A percentile compares a stretch with the other conserved stretches of the same genome.
Conservation (phyloP, 2,329 filamentous ascomycete genomes). For the Ascochyta koolunga region DNA sequence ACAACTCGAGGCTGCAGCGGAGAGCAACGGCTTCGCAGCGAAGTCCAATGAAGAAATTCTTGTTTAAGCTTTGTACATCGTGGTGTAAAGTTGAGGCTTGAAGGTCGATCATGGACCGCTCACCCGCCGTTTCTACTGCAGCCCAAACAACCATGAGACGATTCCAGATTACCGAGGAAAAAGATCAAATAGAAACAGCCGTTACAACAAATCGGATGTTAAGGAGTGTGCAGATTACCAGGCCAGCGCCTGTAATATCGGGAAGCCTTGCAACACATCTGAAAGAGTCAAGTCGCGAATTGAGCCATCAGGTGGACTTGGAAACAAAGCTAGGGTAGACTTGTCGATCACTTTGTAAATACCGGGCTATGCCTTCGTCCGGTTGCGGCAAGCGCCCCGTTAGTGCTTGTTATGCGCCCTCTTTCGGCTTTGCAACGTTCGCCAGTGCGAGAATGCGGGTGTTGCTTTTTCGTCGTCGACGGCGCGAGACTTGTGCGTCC, state of each 20-base stretch:
- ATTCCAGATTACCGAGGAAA: background rate
- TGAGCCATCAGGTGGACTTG: slow-evolving; percentile 1
- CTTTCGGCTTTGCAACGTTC: slow-evolving; percentile 1
- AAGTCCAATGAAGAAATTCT: background rate
- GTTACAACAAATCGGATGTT: background rate
- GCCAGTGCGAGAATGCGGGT: slow-evolving; percentile 12
- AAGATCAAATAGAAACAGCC: background rate
- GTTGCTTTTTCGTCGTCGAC: slow-evolving; percentile 12
- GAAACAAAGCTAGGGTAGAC: background rate
- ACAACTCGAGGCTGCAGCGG: too few relatives aligned
- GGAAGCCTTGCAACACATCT: background rate
- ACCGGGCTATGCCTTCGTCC: background rate
- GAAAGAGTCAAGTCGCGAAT: background rate
- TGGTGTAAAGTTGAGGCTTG: background rate
- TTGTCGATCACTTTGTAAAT: slow-evolving; percentile 2
- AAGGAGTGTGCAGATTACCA: background rate
- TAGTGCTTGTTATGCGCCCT: slow-evolving; percentile 1
- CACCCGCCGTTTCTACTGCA: background rate
- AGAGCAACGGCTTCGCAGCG: too few relatives aligned
- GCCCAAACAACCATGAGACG: slow-evolving; percentile 4
- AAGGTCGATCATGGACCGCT: slow-evolving; percentile 2
- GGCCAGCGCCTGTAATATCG: background rate
- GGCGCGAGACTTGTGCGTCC: slow-evolving; percentile 11
- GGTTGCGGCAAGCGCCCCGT: background rate
- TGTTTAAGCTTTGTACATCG: background rate